A percentile compares a stretch with the other conserved stretches of the same genome.
These are phyloP conservation scores for Austroboletus novae-zelandiae DNA, from an alignment of 1,284 basidiomycete genomes.

Conservation along the genomic window DNA sequence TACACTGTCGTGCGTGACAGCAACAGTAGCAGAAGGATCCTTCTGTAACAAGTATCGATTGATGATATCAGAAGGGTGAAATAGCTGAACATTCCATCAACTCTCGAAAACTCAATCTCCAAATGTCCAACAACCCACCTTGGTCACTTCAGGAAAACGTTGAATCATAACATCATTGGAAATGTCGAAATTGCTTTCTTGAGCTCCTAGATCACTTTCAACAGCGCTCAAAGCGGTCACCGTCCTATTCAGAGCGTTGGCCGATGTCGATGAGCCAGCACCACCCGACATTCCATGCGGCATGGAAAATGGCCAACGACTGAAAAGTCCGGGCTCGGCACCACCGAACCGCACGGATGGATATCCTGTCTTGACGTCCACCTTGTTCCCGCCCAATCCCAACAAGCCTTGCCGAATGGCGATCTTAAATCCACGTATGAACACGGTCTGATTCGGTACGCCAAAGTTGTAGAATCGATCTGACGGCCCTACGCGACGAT, in stretches of 20 bases:
- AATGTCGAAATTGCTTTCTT: no score
- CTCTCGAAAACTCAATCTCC: not conserved
- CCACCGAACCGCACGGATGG: no score
- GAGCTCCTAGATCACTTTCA: not conserved
- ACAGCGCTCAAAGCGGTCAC: not conserved
- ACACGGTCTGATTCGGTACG: constrained; percentile 20
- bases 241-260: no score
- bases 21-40: not conserved
- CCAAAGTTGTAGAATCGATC: not conserved
- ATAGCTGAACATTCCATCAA: not conserved
- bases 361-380: no score
- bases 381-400: no score
- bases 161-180: not conserved
- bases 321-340: no score
- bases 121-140: not conserved
- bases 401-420: not conserved
- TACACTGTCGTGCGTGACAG: not conserved
- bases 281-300: no score
- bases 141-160: not conserved
- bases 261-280: no score
- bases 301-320: no score
- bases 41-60: not conserved
- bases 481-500: constrained; percentile 2
- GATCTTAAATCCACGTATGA: constrained; percentile 30
- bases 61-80: not conserved